Percentiles rank a stretch among this genome's conserved stretches.
Conservation (phyloP, 2,329 filamentous ascomycete genomes). For the Trichoderma endophyticum region DNA sequence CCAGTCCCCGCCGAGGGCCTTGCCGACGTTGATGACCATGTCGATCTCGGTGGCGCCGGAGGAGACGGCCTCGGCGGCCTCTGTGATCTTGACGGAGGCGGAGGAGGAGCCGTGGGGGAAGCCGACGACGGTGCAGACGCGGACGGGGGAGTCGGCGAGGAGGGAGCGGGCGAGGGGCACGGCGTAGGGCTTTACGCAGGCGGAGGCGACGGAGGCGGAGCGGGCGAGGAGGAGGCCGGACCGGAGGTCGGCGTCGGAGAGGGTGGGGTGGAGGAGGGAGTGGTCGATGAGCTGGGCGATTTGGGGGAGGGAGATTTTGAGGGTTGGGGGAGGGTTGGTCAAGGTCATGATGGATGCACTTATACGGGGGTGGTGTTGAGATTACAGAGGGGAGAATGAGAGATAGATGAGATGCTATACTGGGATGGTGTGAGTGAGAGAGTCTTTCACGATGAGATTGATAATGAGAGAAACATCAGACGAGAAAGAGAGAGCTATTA, state of each 20-base stretch:
- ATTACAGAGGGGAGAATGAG: neutral
- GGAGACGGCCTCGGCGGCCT: slow-evolving; percentile 46
- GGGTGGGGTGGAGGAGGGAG: slow-evolving; percentile 59
- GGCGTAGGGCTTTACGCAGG: slow-evolving; percentile 57
- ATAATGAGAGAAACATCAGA: neutral
- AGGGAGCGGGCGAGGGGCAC: slow-evolving; percentile 46
- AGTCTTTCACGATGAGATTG: neutral
- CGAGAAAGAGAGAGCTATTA: neutral
- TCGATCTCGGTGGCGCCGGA: slow-evolving; percentile 55
- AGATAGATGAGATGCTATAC: neutral
- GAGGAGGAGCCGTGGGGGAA: slow-evolving; percentile 60
- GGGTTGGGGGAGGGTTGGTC: slow-evolving; percentile 4
- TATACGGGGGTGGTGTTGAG: neutral
- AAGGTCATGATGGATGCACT: neutral
- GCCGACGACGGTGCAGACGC: slow-evolving; percentile 56
- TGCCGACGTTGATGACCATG: slow-evolving; percentile 60
- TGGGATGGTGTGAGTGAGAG: neutral
- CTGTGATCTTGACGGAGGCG: slow-evolving; percentile 50
- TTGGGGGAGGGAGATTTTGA: slow-evolving; percentile 43
- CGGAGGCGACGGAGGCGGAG: slow-evolving; percentile 50
- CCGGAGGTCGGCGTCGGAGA: slow-evolving; percentile 54
- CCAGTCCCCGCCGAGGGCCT: slow-evolving; percentile 55
- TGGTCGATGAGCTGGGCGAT: slow-evolving; percentile 58
- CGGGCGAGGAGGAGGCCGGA: slow-evolving; percentile 47
- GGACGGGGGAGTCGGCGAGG: slow-evolving; percentile 48